Evolutionary conservation across 176 grass and related monocot genomes (phyloP), one percentile per base, ranked within the genome.

Genomic region (Elaeis guineensis): DNA sequence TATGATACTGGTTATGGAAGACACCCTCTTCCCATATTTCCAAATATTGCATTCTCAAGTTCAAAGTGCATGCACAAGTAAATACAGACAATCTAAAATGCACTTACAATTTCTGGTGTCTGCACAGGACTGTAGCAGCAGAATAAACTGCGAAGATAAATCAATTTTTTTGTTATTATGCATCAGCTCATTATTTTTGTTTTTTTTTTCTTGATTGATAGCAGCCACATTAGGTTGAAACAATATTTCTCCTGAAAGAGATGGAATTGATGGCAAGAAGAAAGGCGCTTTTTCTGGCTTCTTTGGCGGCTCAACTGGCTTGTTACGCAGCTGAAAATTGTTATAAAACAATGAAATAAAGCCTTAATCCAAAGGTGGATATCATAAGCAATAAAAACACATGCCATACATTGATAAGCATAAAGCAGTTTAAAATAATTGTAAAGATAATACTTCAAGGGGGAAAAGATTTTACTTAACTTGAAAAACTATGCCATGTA

Each of bases 251-350:
- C 84, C 87, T 58, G 84, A 80, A 58, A 97, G 78, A 61, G 93
- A 88, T 54, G 93, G 93, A 81, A 89, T 80, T 16, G 93, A 86
- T 4, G 93, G 93, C 66, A 98, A 83, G 84, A 98, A 92, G 72
- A 92, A 98, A 57, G 87, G 93, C n/a, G 84, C 84, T 44, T 98
- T 89, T 77, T 98, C 93, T 59, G 93, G 93, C 69, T 98, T 92
- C 75, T 97, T 97, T 50, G 87, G 93, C 59, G 93, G 93, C 25
- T 97, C 87, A 25, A 91, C 71, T 62, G 93, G 87, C 73, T 97
- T 97, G 71, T 97, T 97, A 16, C 87, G 93, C 75, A 81, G 78
- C 93, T 98, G 56, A 57, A 59, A 81, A 39, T 16, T 6, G 1
- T 2, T 49, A 18, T 28, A 14, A 2, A 35, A 44, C 1, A 44